phyloP scores from a whole-genome alignment of 345 rosid species.

The Heritiera fomes region DNA sequence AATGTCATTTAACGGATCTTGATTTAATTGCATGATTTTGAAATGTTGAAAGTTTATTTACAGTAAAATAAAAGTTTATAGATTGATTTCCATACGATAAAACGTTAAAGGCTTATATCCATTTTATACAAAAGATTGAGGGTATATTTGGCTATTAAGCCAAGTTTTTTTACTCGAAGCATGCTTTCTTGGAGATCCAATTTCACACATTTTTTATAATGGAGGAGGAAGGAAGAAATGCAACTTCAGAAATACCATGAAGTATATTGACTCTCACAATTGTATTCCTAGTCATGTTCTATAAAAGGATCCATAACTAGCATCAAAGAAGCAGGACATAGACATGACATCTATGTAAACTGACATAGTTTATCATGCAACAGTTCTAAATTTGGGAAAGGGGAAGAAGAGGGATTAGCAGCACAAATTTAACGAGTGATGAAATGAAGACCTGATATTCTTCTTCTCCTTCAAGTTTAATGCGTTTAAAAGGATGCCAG shows the following conservation, averaged over 20 bases:
- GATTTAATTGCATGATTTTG: too few species aligned
- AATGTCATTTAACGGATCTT: too few species aligned
- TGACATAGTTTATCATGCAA: conserved; percentile 8
- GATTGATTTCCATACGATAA: too few species aligned
- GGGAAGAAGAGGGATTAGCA: neutral
- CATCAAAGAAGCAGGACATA: neutral
- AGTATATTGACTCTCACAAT: neutral
- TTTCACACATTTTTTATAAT: neutral
- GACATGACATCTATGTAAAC: neutral
- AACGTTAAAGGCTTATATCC: too few species aligned
- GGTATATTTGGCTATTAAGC: too few species aligned
- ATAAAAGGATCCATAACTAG: neutral
- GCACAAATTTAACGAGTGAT: neutral
- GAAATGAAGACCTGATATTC: conserved; percentile 56
- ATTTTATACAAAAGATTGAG: too few species aligned
- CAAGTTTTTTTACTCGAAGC: neutral
- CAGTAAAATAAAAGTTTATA: too few species aligned
- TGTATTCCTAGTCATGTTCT: conserved; percentile 1
- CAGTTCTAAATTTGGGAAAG: conserved; percentile 5
- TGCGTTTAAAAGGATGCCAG: conserved; percentile 88
- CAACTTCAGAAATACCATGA: conserved; percentile 14
- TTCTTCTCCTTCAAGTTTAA: conserved; percentile 48
- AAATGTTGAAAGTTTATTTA: too few species aligned
- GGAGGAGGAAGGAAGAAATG: neutral
- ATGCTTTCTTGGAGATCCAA: neutral